phyloP scores from a whole-genome alignment of 495 filamentous ascomycete genomes.

The Penicillium canariense region DNA sequence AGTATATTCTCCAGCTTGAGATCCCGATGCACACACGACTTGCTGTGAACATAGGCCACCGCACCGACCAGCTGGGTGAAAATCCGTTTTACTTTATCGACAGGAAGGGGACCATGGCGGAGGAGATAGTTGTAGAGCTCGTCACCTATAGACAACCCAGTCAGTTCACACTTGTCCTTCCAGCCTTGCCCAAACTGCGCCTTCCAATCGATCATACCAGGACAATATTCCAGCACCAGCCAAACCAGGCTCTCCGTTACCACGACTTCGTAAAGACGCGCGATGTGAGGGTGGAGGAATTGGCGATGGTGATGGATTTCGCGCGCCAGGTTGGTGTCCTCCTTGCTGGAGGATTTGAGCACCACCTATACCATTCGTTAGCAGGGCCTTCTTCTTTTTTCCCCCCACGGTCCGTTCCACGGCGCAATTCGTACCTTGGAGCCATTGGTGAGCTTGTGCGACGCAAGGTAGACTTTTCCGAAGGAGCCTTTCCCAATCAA shows the following conservation, averaged over 20 bases:
- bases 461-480: slow-evolving; percentile 95
- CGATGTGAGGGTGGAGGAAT: slow-evolving; percentile 96
- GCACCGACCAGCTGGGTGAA: slow-evolving; percentile 96
- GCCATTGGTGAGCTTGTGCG: slow-evolving; percentile 96
- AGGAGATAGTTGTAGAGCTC: slow-evolving; percentile 96
- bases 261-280: slow-evolving; percentile 93
- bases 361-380: slow-evolving; percentile 65
- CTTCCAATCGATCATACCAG: slow-evolving; percentile 58
- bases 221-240: slow-evolving; percentile 95
- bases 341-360: slow-evolving; percentile 94
- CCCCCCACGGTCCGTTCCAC: not conserved
- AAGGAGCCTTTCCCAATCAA: slow-evolving; percentile 97
- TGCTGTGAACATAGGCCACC: slow-evolving; percentile 91
- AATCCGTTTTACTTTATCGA: slow-evolving; percentile 89
- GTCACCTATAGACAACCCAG: slow-evolving; percentile 59
- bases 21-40: slow-evolving; percentile 94
- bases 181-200: not conserved
- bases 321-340: slow-evolving; percentile 90
- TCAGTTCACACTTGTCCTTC: slow-evolving; percentile 3
- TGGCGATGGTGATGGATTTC: slow-evolving; percentile 99
- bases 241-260: slow-evolving; percentile 93
- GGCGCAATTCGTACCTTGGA: slow-evolving; percentile 71
- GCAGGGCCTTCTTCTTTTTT: too few species aligned
- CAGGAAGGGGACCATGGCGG: slow-evolving; percentile 75
- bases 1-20: slow-evolving; percentile 97